Percentiles rank a stretch among this genome's conserved stretches.
Evolutionary conservation across 2,329 filamentous ascomycete species (phyloP).

Genomic region (Diaporthe citriasiana): DNA sequence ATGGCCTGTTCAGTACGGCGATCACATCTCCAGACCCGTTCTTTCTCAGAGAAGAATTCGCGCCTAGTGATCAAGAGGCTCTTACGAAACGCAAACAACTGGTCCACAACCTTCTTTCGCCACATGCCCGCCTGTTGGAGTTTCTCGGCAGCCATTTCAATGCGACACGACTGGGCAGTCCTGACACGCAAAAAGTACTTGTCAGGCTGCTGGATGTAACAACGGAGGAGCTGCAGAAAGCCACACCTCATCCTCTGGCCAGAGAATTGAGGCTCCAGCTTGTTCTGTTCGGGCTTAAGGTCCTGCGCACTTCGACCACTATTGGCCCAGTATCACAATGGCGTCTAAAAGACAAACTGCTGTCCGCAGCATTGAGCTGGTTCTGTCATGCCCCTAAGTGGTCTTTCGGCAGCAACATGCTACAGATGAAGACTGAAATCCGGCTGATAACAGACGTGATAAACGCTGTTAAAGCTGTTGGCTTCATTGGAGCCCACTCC

Average conservation of each 20-base stretch:
- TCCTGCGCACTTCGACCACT: constrained; percentile 80
- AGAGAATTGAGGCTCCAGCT: constrained; percentile 94
- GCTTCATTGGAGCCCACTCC: constrained; percentile 68
- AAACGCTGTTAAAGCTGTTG: constrained; percentile 73
- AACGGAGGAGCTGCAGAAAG: constrained; percentile 78
- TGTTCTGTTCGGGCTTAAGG: constrained; percentile 83
- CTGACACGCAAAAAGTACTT: constrained; percentile 86
- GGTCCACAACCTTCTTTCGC: constrained; percentile 86
- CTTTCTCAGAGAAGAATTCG: constrained; percentile 91
- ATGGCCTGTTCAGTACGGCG: constrained; percentile 83
- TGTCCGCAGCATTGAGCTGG: constrained; percentile 91
- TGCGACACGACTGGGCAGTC: constrained; percentile 86
- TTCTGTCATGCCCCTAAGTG: constrained; percentile 87
- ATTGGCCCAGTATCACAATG: constrained; percentile 76
- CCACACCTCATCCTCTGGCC: constrained; percentile 85
- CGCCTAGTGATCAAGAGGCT: constrained; percentile 85
- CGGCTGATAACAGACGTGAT: constrained; percentile 84
- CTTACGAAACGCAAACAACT: constrained; percentile 82
- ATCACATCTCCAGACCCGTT: constrained; percentile 86
- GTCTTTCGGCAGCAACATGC: constrained; percentile 94
- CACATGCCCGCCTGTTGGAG: constrained; percentile 87
- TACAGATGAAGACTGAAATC: constrained; percentile 94
- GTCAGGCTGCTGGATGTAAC: constrained; percentile 85
- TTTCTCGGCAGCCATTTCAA: constrained; percentile 97
- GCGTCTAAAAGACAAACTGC: constrained; percentile 88